Evolutionary conservation across 129 eudicot genomes (phyloP).

Genomic region (Oenanthe sinensis): DNA sequence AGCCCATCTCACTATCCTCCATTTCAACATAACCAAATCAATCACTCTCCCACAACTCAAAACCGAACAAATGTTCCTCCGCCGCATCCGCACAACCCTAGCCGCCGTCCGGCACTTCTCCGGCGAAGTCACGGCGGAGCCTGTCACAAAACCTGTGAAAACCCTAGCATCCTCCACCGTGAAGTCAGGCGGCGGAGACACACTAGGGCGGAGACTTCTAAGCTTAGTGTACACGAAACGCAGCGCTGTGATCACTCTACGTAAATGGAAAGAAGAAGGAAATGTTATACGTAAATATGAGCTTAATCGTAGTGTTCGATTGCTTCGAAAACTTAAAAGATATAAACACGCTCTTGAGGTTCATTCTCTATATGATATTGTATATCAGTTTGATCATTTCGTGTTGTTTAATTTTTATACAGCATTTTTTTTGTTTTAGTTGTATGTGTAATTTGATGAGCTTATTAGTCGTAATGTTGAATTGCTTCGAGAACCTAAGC

Average conservation of each 20-base stretch:
- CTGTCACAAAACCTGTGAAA: not conserved
- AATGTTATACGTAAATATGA: slow-evolving; percentile 57
- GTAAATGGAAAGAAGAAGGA: slow-evolving; percentile 83
- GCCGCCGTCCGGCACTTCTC: slow-evolving; percentile 12
- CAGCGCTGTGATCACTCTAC: slow-evolving; percentile 56
- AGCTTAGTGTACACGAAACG: slow-evolving; percentile 58
- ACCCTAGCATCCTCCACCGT: slow-evolving; percentile 3
- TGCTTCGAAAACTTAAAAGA: slow-evolving; percentile 54
- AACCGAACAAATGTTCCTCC: not conserved
- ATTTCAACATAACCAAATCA: not conserved
- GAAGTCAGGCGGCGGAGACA: slow-evolving; percentile 42
- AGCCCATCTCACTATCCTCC: not conserved
- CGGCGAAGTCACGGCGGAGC: slow-evolving; percentile 3
- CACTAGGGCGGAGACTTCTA: slow-evolving; percentile 58
- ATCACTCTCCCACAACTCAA: not conserved
- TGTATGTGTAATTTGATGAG: too few species aligned
- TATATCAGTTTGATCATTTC: not conserved
- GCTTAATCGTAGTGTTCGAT: slow-evolving; percentile 69
- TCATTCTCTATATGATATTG: not conserved
- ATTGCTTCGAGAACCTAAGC: too few species aligned
- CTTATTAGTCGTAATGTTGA: too few species aligned
- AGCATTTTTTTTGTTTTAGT: too few species aligned
- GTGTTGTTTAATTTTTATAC: too few species aligned
- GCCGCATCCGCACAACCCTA: not conserved
- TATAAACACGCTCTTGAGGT: slow-evolving; percentile 93